Evolutionary conservation across 2,329 filamentous ascomycete genomes (phyloP), one percentile per base, ranked within the genome.

Genomic region (Chrysosporium queenslandicum): DNA sequence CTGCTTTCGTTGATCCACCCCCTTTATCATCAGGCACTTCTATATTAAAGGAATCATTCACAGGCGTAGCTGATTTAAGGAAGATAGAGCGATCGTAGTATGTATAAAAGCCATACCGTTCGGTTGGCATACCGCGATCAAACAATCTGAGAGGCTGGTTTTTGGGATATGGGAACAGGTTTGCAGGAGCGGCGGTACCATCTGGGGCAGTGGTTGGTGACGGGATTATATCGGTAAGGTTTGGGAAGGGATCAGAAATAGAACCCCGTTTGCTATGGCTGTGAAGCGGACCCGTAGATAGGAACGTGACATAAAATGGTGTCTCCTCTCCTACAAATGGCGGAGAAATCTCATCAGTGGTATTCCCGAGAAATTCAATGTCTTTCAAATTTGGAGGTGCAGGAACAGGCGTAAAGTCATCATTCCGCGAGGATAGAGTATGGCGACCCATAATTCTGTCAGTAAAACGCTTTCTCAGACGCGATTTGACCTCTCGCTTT

Each of bases 101-200:
- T 0, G 80, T 86, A 71, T 95, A 96, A 71, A 96, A 96, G 2
- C 87, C 88, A 67, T 94, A 96, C 69, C 95, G 88, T 66, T 97
- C 91, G 0, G 83, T 84, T 1, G 78, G 72, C 25, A 86, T 74
- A 16, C 86, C 89, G 18, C 89, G 85, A 66, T 97, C 87, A 66
- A 83, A 97, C 0, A 97, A 78, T 1, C 86, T 81, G 11, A 97
- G 74, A 0, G 88, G 91, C 62, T 97, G 92, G 55, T 73, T 70
- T 0, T 75, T 70, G 0, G 85, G 79, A 6, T 78, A 74, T 0
- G 89, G 86, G 42, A 92, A 79, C 56, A 96, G 73, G 8, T 78
- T 78, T 2, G 87, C 86, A 0, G 85, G 73, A 1, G 81, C 81
- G 0, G 87, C 85, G 1, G 83, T 85, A 41, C 87, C 87, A 61